Conservation (phyloP, 1,284 basidiomycete species). For the Volvariella surrecta region DNA sequence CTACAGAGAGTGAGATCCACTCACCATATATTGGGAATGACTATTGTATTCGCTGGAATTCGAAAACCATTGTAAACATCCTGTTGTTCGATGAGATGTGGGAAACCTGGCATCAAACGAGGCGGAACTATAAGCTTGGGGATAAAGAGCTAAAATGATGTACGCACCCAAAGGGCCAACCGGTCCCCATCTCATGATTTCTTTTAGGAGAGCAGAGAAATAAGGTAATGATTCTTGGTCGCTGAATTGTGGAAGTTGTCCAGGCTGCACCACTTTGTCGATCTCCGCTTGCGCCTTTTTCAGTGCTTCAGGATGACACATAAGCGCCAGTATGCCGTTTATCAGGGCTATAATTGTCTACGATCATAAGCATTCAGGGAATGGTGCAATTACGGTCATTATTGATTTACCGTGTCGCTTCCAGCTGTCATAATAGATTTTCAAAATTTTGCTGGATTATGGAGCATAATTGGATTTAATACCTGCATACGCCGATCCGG, state of each 20-base stretch:
- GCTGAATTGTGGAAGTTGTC: slow-evolving; percentile 26
- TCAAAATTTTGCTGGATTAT: not conserved
- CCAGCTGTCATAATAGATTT: slow-evolving; percentile 8
- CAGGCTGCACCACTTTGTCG: slow-evolving; percentile 24
- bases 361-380: not conserved
- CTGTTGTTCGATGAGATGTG: slow-evolving; percentile 15
- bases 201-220: slow-evolving; percentile 27
- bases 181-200: slow-evolving; percentile 27
- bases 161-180: slow-evolving; percentile 19
- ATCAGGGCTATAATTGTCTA: slow-evolving; percentile 19
- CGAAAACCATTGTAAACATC: slow-evolving; percentile 18
- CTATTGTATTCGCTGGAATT: slow-evolving; percentile 16
- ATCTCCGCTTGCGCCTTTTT: slow-evolving; percentile 30
- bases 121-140: too few species aligned
- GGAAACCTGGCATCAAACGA: slow-evolving; percentile 15
- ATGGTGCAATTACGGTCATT: not conserved
- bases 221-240: slow-evolving; percentile 29
- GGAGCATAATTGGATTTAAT: not conserved
- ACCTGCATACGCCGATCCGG: slow-evolving; percentile 14
- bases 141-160: not conserved
- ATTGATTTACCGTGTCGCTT: slow-evolving; percentile 12
- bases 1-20: not conserved
- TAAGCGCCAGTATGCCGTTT: slow-evolving; percentile 25
- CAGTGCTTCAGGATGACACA: slow-evolving; percentile 26
- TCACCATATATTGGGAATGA: slow-evolving; percentile 15